A percentile compares a stretch with the other conserved stretches of the same genome.
Evolutionary conservation across 2,329 filamentous ascomycete species (phyloP).

Genomic region (Alternaria ventricosa): DNA sequence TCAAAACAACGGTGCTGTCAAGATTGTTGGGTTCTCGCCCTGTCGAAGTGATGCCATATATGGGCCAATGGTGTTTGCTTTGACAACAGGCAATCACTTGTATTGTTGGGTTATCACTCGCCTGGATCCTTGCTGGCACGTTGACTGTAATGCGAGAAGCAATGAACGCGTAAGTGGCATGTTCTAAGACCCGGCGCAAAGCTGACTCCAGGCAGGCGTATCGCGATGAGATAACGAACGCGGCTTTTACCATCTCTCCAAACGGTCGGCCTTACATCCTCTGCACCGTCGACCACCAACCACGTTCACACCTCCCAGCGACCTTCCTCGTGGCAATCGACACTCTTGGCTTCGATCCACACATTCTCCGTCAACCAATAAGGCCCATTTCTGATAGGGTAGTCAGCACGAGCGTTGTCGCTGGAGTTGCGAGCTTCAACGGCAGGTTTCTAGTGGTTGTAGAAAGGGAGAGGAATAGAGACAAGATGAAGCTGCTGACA

Average conservation of each 20-base stretch:
- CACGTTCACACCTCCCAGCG: conserved; percentile 18
- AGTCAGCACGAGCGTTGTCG: conserved; percentile 13
- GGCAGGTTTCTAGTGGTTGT: conserved; percentile 24
- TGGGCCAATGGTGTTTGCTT: conserved; percentile 18
- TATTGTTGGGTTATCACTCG: conserved; percentile 22
- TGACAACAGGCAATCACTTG: conserved; percentile 24
- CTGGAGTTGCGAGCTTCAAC: conserved; percentile 18
- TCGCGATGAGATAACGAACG: conserved; percentile 23
- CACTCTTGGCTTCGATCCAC: not conserved
- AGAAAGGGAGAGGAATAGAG: conserved; percentile 9
- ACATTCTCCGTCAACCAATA: conserved; percentile 4
- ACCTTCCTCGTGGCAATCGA: conserved; percentile 27
- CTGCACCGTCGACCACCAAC: conserved; percentile 25
- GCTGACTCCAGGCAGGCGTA: conserved; percentile 19
- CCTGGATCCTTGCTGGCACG: conserved; percentile 9
- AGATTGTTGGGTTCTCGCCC: conserved; percentile 25
- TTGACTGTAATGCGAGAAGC: conserved; percentile 14
- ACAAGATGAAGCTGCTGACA: conserved; percentile 18
- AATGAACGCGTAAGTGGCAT: conserved; percentile 16
- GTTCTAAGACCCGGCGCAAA: not conserved
- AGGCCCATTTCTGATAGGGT: conserved; percentile 13
- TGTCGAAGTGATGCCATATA: conserved; percentile 1
- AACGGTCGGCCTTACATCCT: conserved; percentile 22
- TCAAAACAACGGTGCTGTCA: conserved; percentile 20
- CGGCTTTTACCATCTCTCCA: conserved; percentile 20